Evolutionary conservation across 2,329 filamentous ascomycete species (phyloP).

Genomic region (Exophiala alcalophila): DNA sequence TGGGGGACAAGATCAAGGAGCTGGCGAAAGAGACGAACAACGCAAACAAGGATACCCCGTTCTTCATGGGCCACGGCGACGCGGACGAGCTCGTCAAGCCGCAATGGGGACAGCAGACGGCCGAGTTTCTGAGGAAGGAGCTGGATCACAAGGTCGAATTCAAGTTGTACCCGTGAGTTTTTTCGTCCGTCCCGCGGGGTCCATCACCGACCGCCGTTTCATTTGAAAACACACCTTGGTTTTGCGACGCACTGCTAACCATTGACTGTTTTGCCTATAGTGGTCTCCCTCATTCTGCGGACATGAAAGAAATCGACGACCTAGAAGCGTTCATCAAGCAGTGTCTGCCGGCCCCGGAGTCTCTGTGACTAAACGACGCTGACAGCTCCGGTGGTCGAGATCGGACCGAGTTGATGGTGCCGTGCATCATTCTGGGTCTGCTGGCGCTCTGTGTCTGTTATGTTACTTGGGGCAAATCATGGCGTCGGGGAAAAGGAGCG

Average conservation of each 20-base stretch:
- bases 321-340: constrained; percentile 64
- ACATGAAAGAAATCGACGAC: constrained; percentile 75
- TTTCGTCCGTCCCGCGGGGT: neutral
- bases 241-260: neutral
- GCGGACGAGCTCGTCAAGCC: constrained; percentile 69
- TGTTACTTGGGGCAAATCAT: constrained; percentile 7
- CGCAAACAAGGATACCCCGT: constrained; percentile 71
- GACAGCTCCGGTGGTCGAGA: too few species aligned
- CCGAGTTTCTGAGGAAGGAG: constrained; percentile 63
- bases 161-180: constrained; percentile 67
- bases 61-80: constrained; percentile 88
- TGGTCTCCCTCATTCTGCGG: constrained; percentile 71
- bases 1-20: constrained; percentile 63
- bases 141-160: constrained; percentile 72
- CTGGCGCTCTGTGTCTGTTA: constrained; percentile 8
- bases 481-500: constrained; percentile 10
- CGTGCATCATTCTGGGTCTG: constrained; percentile 2
- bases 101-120: constrained; percentile 65
- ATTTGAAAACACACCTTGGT: too few species aligned
- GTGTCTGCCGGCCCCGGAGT: constrained; percentile 23
- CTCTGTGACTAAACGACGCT: constrained; percentile 18
- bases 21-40: constrained; percentile 51
- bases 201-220: too few species aligned
- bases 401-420: too few species aligned
- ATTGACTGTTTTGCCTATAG: constrained; percentile 41